Evolutionary conservation across 2,329 filamentous ascomycete species (phyloP).

Genomic region (Sarocladium oryzae): DNA sequence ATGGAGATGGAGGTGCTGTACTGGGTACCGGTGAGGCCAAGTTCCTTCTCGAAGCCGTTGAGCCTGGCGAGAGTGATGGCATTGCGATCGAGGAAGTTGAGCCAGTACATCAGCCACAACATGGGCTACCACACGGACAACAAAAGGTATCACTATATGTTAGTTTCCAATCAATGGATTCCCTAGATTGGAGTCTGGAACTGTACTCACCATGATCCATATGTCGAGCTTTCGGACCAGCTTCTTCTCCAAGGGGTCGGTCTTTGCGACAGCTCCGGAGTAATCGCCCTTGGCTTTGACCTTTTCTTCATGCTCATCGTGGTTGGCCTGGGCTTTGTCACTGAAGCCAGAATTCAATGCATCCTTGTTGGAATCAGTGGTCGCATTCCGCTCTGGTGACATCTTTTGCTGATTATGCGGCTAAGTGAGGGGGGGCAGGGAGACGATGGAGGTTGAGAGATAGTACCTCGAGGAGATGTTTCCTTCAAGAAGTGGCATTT

Average conservation of each 20-base stretch:
- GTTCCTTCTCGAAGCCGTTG: slow-evolving; percentile 23
- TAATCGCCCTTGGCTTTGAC: not conserved
- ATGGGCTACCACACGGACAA: slow-evolving; percentile 21
- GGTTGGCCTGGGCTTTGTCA: not conserved
- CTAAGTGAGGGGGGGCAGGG: too few species aligned
- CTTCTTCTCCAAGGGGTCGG: slow-evolving; percentile 31
- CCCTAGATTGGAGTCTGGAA: too few species aligned
- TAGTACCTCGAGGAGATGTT: too few species aligned
- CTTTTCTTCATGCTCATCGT: not conserved
- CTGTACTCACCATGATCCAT: slow-evolving; percentile 27
- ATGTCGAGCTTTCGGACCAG: slow-evolving; percentile 32
- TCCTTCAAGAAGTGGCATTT: too few species aligned
- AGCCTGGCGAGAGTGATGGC: slow-evolving; percentile 37
- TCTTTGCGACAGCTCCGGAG: slow-evolving; percentile 20
- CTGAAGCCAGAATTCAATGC: too few species aligned
- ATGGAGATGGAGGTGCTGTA: slow-evolving; percentile 25
- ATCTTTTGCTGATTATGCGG: too few species aligned
- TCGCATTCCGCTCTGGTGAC: too few species aligned
- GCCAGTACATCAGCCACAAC: slow-evolving; percentile 34
- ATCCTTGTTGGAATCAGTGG: too few species aligned
- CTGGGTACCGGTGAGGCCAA: slow-evolving; percentile 18
- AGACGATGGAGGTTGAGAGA: too few species aligned
- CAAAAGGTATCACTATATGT: too few species aligned
- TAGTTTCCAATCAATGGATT: too few species aligned
- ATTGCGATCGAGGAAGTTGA: slow-evolving; percentile 40